Base-by-base conservation (phyloP, 345 rosid genomes). In the Arabidopsis suecica region DNA sequence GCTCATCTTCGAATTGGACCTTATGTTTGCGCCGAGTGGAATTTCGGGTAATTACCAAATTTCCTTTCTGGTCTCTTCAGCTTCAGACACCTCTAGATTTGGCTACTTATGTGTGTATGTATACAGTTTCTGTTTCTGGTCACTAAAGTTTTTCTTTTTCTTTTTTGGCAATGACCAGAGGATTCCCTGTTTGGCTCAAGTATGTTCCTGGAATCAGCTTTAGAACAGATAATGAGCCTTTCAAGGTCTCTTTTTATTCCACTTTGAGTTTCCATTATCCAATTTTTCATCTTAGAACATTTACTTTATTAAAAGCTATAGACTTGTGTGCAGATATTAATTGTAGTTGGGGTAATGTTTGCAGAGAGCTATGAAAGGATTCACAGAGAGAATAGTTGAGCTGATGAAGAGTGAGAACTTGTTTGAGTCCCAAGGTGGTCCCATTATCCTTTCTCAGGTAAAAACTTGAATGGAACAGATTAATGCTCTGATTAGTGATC, bases 21-120 rank as follows among this genome's bases (percentile, higher is more conserved):
- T 71, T 96, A 96, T 73, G 87, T 96, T 69, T 96, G 99, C 79
- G 99, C 98, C 8, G 99, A 93, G 84, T 96, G 99, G 99, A 96
- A 93, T 82, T 96, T 96, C 72, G 99, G 99, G 99, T 96, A 64
- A 64, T 3, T 28, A 47, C 23, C 6, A 34, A 51, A 69, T 13
- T 44, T 76, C 41, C 9, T 68, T 64, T 53, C 14, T 66, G 69
- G 78, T 45, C 23, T 59, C 73, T 76, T 53, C 40, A 70, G 75
- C 78, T 82, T 88, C 72, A 70, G 13, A 18, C 34, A 22, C 49
- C 30, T 49, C 51, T 50, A 50, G 28, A 33, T 76, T 57, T 57
- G 62, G 3, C 12, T 40, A 8, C 25, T 3, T 3, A 42, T 70
- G 30, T 18, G 16, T 65, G 57, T 65, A 7, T 67, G n/a, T 30